These are phyloP conservation scores for Xylariaceae sp. DNA, from an alignment of 2,329 filamentous ascomycete species.

Conservation along the genomic window DNA sequence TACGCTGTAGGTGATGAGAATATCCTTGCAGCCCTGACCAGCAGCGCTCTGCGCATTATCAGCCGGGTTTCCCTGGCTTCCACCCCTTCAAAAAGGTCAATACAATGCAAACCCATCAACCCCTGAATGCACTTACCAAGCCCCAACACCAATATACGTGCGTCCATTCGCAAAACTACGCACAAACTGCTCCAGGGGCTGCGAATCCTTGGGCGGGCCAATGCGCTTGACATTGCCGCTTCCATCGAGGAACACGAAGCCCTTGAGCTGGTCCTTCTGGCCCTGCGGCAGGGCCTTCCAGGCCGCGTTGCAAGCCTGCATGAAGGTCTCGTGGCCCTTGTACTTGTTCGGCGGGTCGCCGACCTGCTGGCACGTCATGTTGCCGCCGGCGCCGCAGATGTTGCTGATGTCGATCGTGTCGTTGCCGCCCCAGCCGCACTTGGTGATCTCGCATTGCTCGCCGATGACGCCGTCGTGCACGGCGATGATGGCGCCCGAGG, in stretches of 20 bases:
- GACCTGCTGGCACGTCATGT: slow-evolving; percentile 37
- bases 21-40: slow-evolving; percentile 36
- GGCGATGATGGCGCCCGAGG: slow-evolving; percentile 37
- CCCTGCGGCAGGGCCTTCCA: slow-evolving; percentile 32
- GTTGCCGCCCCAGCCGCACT: slow-evolving; percentile 31
- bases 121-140: slow-evolving; percentile 23
- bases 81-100: slow-evolving; percentile 23
- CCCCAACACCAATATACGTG: slow-evolving; percentile 37
- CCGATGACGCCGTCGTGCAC: slow-evolving; percentile 36
- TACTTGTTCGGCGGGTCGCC: slow-evolving; percentile 32
- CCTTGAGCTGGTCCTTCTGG: slow-evolving; percentile 32
- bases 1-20: slow-evolving; percentile 36
- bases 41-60: slow-evolving; percentile 36
- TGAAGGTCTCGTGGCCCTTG: slow-evolving; percentile 37
- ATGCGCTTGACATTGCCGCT: slow-evolving; percentile 33
- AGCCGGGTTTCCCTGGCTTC: slow-evolving; percentile 29
- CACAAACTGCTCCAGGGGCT: slow-evolving; percentile 34
- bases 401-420: slow-evolving; percentile 32
- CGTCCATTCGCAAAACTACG: slow-evolving; percentile 36
- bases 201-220: slow-evolving; percentile 33
- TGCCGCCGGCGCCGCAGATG: slow-evolving; percentile 38
- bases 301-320: slow-evolving; percentile 35
- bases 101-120: background rate
- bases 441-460: slow-evolving; percentile 39
- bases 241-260: slow-evolving; percentile 30